These are phyloP conservation scores for Aquilaria yunnanensis DNA, from an alignment of 345 rosid species.

Conservation along the genomic window DNA sequence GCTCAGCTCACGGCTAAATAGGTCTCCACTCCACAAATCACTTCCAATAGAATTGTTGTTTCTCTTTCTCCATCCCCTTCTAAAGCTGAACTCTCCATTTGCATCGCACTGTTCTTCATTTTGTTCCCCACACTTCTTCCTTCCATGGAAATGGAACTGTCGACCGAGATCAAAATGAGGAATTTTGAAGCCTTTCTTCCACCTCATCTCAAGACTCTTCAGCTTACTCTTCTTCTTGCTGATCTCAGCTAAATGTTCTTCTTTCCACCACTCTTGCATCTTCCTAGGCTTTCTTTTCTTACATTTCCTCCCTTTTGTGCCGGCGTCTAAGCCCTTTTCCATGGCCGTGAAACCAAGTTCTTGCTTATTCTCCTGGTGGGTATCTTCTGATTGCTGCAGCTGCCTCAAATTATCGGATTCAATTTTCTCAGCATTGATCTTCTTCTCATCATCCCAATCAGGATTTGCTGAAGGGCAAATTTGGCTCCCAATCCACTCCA, in stretches of 20 bases:
- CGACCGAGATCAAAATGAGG: slow-evolving; percentile 46
- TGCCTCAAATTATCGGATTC: slow-evolving; percentile 32
- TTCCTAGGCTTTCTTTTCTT: slow-evolving; percentile 55
- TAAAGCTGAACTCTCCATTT: slow-evolving; percentile 87
- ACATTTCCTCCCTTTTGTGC: slow-evolving; percentile 28
- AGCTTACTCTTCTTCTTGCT: slow-evolving; percentile 35
- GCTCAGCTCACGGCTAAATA: slow-evolving; percentile 88
- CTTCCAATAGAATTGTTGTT: slow-evolving; percentile 50
- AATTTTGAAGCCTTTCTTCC: slow-evolving; percentile 57
- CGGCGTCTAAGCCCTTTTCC: slow-evolving; percentile 39
- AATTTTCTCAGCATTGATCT: slow-evolving; percentile 37
- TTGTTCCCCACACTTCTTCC: slow-evolving; percentile 38
- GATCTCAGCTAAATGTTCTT: slow-evolving; percentile 70
- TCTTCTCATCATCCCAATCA: slow-evolving; percentile 81
- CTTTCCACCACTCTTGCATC: slow-evolving; percentile 99
- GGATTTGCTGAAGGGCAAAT: slow-evolving; percentile 60
- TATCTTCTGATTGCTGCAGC: slow-evolving; percentile 39
- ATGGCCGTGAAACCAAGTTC: slow-evolving; percentile 32
- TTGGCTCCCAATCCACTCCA: slow-evolving; percentile 99
- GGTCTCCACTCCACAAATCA: slow-evolving; percentile 97
- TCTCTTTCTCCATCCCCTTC: slow-evolving; percentile 72
- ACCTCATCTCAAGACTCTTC: slow-evolving; percentile 40
- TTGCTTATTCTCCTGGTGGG: slow-evolving; percentile 26
- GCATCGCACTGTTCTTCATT: slow-evolving; percentile 28
- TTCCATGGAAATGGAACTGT: slow-evolving; percentile 33